These are phyloP conservation scores for Capsicum pubescens DNA, from an alignment of 257 asterid genomes.

Conservation along the genomic window DNA sequence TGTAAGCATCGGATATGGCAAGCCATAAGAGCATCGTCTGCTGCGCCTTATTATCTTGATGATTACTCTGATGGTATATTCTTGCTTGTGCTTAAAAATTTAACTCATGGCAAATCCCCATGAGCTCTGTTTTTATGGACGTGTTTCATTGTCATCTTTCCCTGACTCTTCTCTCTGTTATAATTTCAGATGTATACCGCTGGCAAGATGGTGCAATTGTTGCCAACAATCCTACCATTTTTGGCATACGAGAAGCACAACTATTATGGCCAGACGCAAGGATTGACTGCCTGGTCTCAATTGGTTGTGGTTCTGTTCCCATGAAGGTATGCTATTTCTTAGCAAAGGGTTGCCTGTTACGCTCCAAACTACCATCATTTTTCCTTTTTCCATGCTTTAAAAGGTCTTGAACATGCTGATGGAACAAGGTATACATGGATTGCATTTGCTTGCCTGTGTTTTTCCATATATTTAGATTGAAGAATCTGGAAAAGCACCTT, in stretches of 20 bases:
- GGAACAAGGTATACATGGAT: neutral
- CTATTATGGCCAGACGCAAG: conserved; percentile 95
- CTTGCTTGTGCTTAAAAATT: conserved; percentile 27
- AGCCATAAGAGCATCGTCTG: conserved; percentile 99
- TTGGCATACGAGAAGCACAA: conserved; percentile 95
- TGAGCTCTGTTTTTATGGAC: conserved; percentile 28
- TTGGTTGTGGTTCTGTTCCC: conserved; percentile 97
- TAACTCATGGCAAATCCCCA: conserved; percentile 28
- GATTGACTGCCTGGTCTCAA: conserved; percentile 92
- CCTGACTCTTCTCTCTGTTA: conserved; percentile 26
- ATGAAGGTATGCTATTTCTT: conserved; percentile 66
- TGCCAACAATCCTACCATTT: conserved; percentile 96
- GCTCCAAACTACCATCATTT: neutral
- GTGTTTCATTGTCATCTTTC: conserved; percentile 36
- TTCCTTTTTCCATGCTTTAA: conserved; percentile 11
- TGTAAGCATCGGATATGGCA: conserved; percentile 98
- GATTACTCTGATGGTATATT: conserved; percentile 92
- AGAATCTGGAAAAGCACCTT: conserved; percentile 13
- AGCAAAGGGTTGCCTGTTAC: neutral
- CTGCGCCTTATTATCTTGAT: conserved; percentile 99
- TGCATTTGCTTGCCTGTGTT: neutral
- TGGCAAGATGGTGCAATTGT: conserved; percentile 99
- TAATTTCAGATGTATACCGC: conserved; percentile 68
- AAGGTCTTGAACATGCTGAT: conserved; percentile 10
- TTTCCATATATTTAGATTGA: conserved; percentile 19